Evolutionary conservation across 345 rosid species (phyloP).

Genomic region (Lepidium africanum): DNA sequence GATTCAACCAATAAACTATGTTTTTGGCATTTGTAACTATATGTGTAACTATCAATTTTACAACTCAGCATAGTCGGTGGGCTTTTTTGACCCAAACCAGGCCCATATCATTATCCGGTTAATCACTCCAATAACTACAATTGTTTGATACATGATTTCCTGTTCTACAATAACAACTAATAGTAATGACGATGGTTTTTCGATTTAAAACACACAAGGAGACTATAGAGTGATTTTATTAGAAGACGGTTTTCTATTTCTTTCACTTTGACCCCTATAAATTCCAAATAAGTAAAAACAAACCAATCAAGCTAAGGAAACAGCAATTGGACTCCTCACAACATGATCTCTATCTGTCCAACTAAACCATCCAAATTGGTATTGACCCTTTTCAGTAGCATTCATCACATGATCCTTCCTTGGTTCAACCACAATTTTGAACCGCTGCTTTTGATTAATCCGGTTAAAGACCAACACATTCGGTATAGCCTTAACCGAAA

Average conservation of each 20-base stretch:
- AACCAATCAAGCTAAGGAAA: constrained; percentile 36
- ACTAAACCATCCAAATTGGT: constrained; percentile 67
- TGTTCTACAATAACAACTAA: not conserved
- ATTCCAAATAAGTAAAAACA: not conserved
- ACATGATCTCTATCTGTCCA: constrained; percentile 49
- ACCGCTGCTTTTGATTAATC: constrained; percentile 47
- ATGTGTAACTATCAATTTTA: too few species aligned
- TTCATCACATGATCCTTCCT: not conserved
- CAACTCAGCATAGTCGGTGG: not conserved
- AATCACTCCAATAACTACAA: not conserved
- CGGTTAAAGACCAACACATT: constrained; percentile 34
- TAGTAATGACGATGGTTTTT: not conserved
- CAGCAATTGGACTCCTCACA: constrained; percentile 66
- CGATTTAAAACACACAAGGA: not conserved
- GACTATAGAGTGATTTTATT: not conserved
- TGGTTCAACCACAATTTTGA: constrained; percentile 35
- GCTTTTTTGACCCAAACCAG: not conserved
- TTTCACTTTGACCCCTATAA: not conserved
- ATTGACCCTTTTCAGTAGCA: constrained; percentile 25
- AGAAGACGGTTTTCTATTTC: not conserved
- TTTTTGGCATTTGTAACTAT: too few species aligned
- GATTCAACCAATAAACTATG: too few species aligned
- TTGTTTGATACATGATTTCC: not conserved
- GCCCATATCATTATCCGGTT: not conserved
- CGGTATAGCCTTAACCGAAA: constrained; percentile 42